Evolutionary conservation across 768 basidiomycete genomes (phyloP).

Genomic region (Leccinum sublutescens): DNA sequence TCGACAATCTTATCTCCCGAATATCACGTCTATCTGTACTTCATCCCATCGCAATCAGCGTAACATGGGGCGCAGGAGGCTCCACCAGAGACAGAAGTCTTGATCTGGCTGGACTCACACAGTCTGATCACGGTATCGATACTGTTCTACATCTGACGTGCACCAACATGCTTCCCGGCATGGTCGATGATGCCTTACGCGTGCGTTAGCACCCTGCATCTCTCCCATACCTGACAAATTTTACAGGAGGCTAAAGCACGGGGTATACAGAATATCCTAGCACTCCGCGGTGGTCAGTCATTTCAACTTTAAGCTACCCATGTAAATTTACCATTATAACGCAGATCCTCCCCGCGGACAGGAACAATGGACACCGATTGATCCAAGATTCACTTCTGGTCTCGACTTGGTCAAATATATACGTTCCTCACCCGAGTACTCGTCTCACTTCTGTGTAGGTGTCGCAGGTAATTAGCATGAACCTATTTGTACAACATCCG

Average conservation of each 20-base stretch:
- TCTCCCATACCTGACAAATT: slow-evolving; percentile 5
- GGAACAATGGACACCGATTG: slow-evolving; percentile 88
- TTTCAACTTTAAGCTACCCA: neutral
- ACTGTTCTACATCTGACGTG: slow-evolving; percentile 95
- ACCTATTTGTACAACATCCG: neutral
- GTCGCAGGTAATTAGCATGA: slow-evolving; percentile 68
- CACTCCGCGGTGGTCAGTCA: slow-evolving; percentile 80
- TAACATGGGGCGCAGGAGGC: slow-evolving; percentile 99
- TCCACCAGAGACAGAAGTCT: slow-evolving; percentile 84
- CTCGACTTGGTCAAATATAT: slow-evolving; percentile 92
- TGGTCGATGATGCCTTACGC: slow-evolving; percentile 81
- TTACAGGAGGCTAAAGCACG: slow-evolving; percentile 72
- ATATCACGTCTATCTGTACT: slow-evolving; percentile 79
- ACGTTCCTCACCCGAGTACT: slow-evolving; percentile 69
- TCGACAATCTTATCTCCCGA: slow-evolving; percentile 86
- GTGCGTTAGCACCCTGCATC: slow-evolving; percentile 41
- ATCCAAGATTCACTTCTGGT: slow-evolving; percentile 80
- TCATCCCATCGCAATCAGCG: slow-evolving; percentile 79
- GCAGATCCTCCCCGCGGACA: slow-evolving; percentile 90
- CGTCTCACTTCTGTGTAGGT: slow-evolving; percentile 87
- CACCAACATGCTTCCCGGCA: slow-evolving; percentile 91
- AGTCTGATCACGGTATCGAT: slow-evolving; percentile 72
- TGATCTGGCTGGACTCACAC: slow-evolving; percentile 78
- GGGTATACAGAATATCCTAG: slow-evolving; percentile 87
- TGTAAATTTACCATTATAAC: neutral